phyloP scores from a whole-genome alignment of 140 eudicot genomes.

The Cichorium intybus region DNA sequence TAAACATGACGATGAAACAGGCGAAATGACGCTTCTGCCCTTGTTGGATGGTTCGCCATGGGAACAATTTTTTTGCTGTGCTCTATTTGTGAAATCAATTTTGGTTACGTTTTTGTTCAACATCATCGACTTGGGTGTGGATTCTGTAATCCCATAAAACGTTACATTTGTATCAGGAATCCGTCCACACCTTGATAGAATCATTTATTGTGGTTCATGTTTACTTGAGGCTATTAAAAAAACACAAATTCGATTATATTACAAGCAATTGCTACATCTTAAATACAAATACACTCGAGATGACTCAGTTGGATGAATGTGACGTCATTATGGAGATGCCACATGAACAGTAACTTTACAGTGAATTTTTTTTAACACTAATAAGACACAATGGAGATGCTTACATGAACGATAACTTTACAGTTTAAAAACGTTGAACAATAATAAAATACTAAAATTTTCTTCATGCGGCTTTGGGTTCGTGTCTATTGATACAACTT shows the following conservation, averaged over 20 bases:
- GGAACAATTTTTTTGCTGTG: conserved; percentile 19
- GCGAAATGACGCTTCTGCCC: neutral
- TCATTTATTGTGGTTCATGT: neutral
- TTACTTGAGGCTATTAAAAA: neutral
- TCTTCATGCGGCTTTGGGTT: neutral
- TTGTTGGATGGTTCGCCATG: neutral
- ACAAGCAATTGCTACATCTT: neutral
- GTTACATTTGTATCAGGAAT: neutral
- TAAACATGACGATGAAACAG: neutral
- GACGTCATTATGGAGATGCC: too few species aligned
- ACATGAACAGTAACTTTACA: too few species aligned
- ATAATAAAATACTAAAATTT: neutral
- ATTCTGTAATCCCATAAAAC: conserved; percentile 17
- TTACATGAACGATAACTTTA: neutral
- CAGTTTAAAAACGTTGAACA: too few species aligned
- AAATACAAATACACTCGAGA: neutral
- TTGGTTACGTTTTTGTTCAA: conserved; percentile 29
- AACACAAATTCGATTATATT: neutral
- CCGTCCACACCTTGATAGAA: neutral
- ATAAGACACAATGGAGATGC: neutral
- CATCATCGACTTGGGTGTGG: conserved; percentile 1
- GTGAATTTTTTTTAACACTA: too few species aligned
- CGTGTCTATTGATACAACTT: conserved; percentile 26
- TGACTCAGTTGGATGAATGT: too few species aligned
- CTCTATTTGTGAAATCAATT: conserved; percentile 31